Evolutionary conservation across 257 asterid genomes (phyloP), one percentile per base, ranked within the genome.

Genomic region (Solanum paucissectum): DNA sequence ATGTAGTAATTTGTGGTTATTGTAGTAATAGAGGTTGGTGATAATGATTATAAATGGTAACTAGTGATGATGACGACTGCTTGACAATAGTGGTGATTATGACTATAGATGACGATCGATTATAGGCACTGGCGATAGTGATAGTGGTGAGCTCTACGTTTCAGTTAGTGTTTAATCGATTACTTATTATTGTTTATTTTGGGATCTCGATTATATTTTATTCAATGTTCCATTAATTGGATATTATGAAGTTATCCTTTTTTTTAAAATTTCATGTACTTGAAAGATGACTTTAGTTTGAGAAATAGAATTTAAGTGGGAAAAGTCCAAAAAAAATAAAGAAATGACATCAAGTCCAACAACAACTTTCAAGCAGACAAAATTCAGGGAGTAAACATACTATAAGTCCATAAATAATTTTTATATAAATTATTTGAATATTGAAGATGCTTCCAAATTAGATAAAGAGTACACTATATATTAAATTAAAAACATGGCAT

Each of bases 401-500:
- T 44, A n/a, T 62, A 33, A 60, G 85, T 79, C 44, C 66, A 83
- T 73, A 87, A 87, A 86, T 49, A 16, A 88, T 62, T 83, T 58
- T 86, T 34, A 88, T 27, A 44, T 27, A 79, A 83, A 55, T 29
- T 27, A 32, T 13, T 38, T 69, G 69, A 69, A 86, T 83, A 64
- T 62, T n/a, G 69, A 82, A 79, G 73, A 89, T 74, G 87, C 81
- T 84, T 90, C 93, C 92, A 92, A 90, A 82, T 32, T 84, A 84
- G 87, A 91, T 88, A 87, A 90, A 89, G 85, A 88, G 25, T 10
- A 9, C 62, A 66, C 58, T 64, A 77, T 32, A 4, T 16, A 71
- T 90, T 89, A 89, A 88, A 88, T 81, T 89, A 88, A 88, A 88
- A 87, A 83, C 33, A 62, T 42, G 84, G 90, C 91, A 87, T 92